Base-by-base conservation (phyloP, 306 rosid species). In the Calophaca sinica region DNA sequence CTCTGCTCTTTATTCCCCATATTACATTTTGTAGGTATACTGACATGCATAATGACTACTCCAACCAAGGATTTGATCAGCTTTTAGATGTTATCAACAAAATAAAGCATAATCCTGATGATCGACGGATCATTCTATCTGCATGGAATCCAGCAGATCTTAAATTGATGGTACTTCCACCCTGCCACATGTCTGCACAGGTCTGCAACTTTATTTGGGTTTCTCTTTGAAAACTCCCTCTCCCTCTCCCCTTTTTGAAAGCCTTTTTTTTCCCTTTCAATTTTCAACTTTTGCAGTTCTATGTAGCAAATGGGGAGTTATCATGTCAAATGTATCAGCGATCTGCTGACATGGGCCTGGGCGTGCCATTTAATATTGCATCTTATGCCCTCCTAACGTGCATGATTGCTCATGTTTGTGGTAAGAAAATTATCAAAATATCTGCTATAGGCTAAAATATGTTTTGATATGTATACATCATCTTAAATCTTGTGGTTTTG, bases 261-360 rank as follows among this genome's bases (percentile, higher is more conserved):
- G 11, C 9, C 9, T 53, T 44, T 44, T 36, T 66, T 35, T 29
- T 35, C 26, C 26, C 26, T 49, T 14, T 44, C 28, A 26, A 50
- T 53, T 78, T 71, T 71, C 11, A 52, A 31, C 55, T 49, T 72
- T 55, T 84, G 83, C 90, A 94, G 99, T 94, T 94, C 82, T 94
- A 90, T 68, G 96, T 94, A 35, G 92, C 96, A 74, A 81, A 85
- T 26, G 93, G 93, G 82, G 97, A 94, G 83, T 81, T 94, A 74
- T 94, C 99, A 2, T 94, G 99, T 78, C 97, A 90, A 84, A 88
- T 94, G 99, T 90, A 90, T 81, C 99, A 94, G 88, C 89, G 96
- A 39, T 94, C 99, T 82, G 96, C 96, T 58, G 97, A 94, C 87
- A 80, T 94, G 85, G 97, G 96, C 69, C 84, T 92, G 11, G 96